Conservation (phyloP, 176 grass and related monocot species). For the Juncus effusus region DNA sequence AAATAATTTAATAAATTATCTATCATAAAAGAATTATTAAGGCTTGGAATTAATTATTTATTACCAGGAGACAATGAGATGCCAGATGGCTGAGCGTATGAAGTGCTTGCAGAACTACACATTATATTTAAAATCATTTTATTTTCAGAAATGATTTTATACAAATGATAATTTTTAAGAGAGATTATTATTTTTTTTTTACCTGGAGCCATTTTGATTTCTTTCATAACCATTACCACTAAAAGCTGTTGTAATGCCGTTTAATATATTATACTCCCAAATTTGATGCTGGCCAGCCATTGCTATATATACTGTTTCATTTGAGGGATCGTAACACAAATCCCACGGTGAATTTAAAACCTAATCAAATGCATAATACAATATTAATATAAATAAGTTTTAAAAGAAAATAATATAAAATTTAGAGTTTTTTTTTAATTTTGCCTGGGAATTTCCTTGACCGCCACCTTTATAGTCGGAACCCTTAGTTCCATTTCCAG, state of each 20-base stretch:
- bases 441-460: constrained; percentile 74
- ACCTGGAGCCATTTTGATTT: constrained; percentile 92
- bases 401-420: constrained; percentile 12
- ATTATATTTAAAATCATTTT: constrained; percentile 11
- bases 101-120: constrained; percentile 59
- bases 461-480: constrained; percentile 81
- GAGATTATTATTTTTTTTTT: constrained; percentile 4
- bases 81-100: constrained; percentile 94
- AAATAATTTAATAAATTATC: constrained; percentile 16
- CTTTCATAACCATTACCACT: constrained; percentile 92
- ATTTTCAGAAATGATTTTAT: too few species aligned
- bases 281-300: constrained; percentile 98
- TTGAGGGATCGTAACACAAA: constrained; percentile 65
- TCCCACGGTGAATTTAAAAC: constrained; percentile 99
- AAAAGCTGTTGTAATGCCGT: constrained; percentile 63
- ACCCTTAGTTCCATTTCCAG: constrained; percentile 93
- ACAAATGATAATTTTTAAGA: too few species aligned
- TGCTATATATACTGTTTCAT: constrained; percentile 72
- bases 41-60: constrained; percentile 14
- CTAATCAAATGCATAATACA: constrained; percentile 40
- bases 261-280: constrained; percentile 66
- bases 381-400: constrained; percentile 39
- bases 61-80: constrained; percentile 77
- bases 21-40: constrained; percentile 5
- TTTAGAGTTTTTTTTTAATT: constrained; percentile 15